These are phyloP conservation scores for Rhizopus delemar DNA, from an alignment of 371 early-diverging fungal species.

Conservation along the genomic window DNA sequence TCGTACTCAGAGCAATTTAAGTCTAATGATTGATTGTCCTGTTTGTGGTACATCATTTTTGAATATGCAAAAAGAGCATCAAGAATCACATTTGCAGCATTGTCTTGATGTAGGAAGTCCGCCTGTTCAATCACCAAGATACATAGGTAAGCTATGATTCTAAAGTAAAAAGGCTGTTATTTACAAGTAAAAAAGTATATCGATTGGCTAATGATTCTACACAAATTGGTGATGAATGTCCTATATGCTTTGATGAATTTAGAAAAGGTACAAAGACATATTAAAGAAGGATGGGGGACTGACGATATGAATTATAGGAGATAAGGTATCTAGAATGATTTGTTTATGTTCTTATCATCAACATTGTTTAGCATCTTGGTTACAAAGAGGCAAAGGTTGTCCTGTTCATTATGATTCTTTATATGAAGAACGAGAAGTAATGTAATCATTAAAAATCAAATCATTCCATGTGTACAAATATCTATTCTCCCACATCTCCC, in stretches of 20 bases:
- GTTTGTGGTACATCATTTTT: slow-evolving; percentile 66
- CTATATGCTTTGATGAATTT: slow-evolving; percentile 90
- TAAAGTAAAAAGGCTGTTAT: no score
- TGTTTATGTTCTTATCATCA: slow-evolving; percentile 55
- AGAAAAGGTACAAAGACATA: slow-evolving; percentile 44
- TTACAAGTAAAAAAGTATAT: slow-evolving; percentile 31
- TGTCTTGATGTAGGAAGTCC: slow-evolving; percentile 34
- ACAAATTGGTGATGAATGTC: slow-evolving; percentile 74
- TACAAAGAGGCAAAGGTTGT: slow-evolving; percentile 39
- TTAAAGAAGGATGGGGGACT: background rate
- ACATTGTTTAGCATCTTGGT: slow-evolving; percentile 30
- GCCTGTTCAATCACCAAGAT: slow-evolving; percentile 60
- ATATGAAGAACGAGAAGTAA: slow-evolving; percentile 48
- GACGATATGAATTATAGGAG: slow-evolving; percentile 33
- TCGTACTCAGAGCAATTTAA: slow-evolving; percentile 52
- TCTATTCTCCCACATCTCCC: no score
- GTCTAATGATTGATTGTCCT: slow-evolving; percentile 78
- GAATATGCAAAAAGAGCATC: slow-evolving; percentile 34
- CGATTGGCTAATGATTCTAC: slow-evolving; percentile 62
- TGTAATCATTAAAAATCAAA: no score
- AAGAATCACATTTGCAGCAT: slow-evolving; percentile 53
- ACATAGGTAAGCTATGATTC: slow-evolving; percentile 50
- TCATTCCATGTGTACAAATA: no score
- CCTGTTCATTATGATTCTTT: slow-evolving; percentile 43
- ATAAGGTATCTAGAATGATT: slow-evolving; percentile 74